Evolutionary conservation across 768 basidiomycete species (phyloP).

Genomic region (Amanita rimosa): DNA sequence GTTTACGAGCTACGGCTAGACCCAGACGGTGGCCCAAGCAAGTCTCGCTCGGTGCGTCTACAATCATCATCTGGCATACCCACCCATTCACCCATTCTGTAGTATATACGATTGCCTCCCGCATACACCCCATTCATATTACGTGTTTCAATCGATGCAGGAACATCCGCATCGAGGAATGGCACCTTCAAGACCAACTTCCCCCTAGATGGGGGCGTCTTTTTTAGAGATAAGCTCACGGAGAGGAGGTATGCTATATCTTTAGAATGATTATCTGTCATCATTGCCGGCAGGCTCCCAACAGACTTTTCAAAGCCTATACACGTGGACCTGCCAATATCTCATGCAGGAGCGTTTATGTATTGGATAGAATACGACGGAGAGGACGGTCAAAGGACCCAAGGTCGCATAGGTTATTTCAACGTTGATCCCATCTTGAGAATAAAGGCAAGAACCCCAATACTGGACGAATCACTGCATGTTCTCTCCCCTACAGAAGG

Average conservation of each 20-base stretch:
- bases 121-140: conserved; percentile 83
- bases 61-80: not conserved
- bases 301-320: conserved; percentile 84
- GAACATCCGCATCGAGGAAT: conserved; percentile 81
- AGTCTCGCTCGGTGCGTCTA: conserved; percentile 65
- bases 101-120: conserved; percentile 97
- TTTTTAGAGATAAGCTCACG: conserved; percentile 63
- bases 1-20: conserved; percentile 86
- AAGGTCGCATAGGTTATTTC: conserved; percentile 88
- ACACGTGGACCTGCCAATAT: conserved; percentile 90
- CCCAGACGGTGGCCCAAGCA: conserved; percentile 82
- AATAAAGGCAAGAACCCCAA: conserved; percentile 58
- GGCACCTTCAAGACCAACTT: conserved; percentile 96
- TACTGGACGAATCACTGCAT: conserved; percentile 46
- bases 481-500: conserved; percentile 41
- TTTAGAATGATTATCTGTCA: conserved; percentile 11
- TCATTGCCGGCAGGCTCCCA: conserved; percentile 47
- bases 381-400: conserved; percentile 48
- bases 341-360: conserved; percentile 90
- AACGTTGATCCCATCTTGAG: conserved; percentile 89
- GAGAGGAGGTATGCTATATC: conserved; percentile 55
- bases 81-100: conserved; percentile 4
- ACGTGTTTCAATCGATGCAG: conserved; percentile 84
- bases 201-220: conserved; percentile 84
- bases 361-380: conserved; percentile 92